Conservation (phyloP, 805 yeast genomes). For the Hanseniaspora valbyensis region DNA sequence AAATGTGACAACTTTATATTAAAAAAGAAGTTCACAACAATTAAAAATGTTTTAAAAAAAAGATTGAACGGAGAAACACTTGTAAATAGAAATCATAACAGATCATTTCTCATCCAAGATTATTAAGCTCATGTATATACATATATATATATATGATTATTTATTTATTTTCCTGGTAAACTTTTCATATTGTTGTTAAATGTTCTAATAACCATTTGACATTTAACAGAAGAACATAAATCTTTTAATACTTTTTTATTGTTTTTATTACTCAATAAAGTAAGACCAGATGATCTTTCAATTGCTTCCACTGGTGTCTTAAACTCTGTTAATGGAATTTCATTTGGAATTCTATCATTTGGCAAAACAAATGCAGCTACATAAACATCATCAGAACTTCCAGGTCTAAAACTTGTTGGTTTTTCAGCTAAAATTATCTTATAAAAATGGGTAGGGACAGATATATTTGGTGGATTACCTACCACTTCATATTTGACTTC, state of each 20-base stretch:
- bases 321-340: constrained; percentile 57
- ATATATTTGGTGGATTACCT: constrained; percentile 91
- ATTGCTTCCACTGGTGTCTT: constrained; percentile 84
- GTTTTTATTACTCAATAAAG: constrained; percentile 54
- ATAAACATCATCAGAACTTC: constrained; percentile 34
- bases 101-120: neutral
- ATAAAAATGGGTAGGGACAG: constrained; percentile 96
- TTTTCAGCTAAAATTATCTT: constrained; percentile 79
- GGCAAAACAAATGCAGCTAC: constrained; percentile 93
- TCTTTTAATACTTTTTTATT: constrained; percentile 37
- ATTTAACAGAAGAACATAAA: constrained; percentile 68
- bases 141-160: constrained; percentile 13
- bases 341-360: constrained; percentile 66
- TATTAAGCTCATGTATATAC: neutral
- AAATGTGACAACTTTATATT: neutral
- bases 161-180: constrained; percentile 18
- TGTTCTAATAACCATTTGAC: constrained; percentile 73
- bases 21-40: neutral
- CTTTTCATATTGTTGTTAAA: constrained; percentile 44
- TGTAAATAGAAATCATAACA: neutral
- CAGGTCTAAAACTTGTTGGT: constrained; percentile 22
- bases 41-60: neutral
- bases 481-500: constrained; percentile 82
- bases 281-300: constrained; percentile 78
- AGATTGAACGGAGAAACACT: neutral